Evolutionary conservation across 2,329 filamentous ascomycete genomes (phyloP), one percentile per base, ranked within the genome.

Genomic region (Sordariomycetes sp.): DNA sequence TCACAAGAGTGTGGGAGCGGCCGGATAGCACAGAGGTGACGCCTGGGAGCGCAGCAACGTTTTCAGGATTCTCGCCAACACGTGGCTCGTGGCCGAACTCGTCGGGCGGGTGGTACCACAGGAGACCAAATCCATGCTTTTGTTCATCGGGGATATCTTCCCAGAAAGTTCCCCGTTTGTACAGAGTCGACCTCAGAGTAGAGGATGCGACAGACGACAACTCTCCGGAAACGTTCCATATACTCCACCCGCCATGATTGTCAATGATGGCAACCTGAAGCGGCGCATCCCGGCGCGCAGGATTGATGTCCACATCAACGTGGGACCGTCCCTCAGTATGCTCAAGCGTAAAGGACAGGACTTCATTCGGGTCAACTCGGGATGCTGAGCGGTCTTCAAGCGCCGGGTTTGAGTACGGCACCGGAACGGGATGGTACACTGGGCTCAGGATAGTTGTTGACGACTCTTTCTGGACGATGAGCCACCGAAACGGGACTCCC

Each of bases 181-280:
- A 52, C 15, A 52, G 32, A 17, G 48, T 56, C 32, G 42, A n/a
- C 34, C 12, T 42, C 17, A 42, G 45, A 34, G 6, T 24, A n/a
- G 20, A 6, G n/a, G 15, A 20, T 28, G 34, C 48, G 25, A 6
- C 50, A 7, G 32, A 52, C 2, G 12, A 17, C 25, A 34, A 17
- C 12, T 35, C 50, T 7, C 22, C 35, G 25, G 32, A 52, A 10
- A 56, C 50, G 25, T 86, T 76, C 82, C 85, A 89, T 3, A 89
- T 67, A 51, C 74, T 82, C 87, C 87, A 91, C 58, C 72, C 74
- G 1, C 86, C 86, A 36, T 70, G 70, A 55, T 81, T 74, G 63
- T 90, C 85, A 20, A 90, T 73, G 28, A 90, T 72, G 17, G 76
- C 84, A 56, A 90, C 69, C 62, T 87, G 84, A 1, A 81, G 77